These are phyloP conservation scores for Yamadazyma trypodendri DNA, from an alignment of 1,139 yeast genomes.

Conservation along the genomic window DNA sequence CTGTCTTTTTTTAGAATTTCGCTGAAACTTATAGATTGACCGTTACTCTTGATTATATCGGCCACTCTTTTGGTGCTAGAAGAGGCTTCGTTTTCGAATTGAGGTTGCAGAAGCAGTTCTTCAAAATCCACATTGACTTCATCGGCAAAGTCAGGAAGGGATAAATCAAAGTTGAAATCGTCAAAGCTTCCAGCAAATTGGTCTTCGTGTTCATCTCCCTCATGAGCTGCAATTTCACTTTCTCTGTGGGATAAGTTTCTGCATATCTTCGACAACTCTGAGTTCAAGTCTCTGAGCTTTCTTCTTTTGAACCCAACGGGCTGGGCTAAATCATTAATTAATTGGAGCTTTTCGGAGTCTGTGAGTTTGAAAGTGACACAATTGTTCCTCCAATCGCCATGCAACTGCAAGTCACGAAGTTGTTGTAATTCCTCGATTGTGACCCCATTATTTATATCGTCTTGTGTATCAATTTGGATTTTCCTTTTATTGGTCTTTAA, in stretches of 20 bases:
- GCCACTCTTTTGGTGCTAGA: conserved; percentile 13
- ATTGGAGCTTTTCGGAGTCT: conserved; percentile 33
- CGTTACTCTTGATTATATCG: conserved; percentile 13
- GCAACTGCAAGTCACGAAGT: conserved; percentile 27
- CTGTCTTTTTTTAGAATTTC: conserved; percentile 43
- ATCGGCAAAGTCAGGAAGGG: conserved; percentile 33
- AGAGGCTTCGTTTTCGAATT: conserved; percentile 9
- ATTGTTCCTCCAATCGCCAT: conserved; percentile 19
- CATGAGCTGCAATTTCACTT: conserved; percentile 12
- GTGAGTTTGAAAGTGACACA: conserved; percentile 27
- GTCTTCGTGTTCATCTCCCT: conserved; percentile 12
- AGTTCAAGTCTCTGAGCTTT: conserved; percentile 37
- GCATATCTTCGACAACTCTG: conserved; percentile 31
- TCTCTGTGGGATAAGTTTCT: conserved; percentile 29
- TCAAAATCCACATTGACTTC: conserved; percentile 18
- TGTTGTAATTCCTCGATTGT: conserved; percentile 34
- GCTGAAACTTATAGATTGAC: conserved; percentile 25
- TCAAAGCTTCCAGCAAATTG: conserved; percentile 18
- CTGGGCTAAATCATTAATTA: conserved; percentile 35
- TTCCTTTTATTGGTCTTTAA: conserved; percentile 41
- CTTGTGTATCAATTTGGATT: conserved; percentile 33
- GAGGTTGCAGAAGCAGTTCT: conserved; percentile 6
- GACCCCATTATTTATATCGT: conserved; percentile 34
- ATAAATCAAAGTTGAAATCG: conserved; percentile 39
- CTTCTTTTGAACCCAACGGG: conserved; percentile 25